Percentiles rank a stretch among this genome's conserved stretches.
These are phyloP conservation scores for Talaromyces sp. DNA, from an alignment of 2,329 filamentous ascomycete species.

Conservation along the genomic window DNA sequence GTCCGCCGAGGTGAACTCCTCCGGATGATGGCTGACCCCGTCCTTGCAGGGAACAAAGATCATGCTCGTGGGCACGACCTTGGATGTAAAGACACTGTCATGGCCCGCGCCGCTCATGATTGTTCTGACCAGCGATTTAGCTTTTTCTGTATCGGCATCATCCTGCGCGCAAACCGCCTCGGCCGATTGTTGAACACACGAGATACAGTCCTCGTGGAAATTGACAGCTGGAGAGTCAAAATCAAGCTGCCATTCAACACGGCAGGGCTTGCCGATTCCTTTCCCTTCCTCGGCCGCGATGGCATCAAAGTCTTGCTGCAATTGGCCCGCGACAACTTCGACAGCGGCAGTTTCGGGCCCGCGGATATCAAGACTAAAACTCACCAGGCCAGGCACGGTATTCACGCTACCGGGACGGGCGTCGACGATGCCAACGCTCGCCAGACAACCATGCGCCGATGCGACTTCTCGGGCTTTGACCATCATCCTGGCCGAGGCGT, in stretches of 20 bases:
- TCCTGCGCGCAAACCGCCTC: constrained; percentile 51
- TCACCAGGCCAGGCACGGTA: constrained; percentile 64
- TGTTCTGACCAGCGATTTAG: constrained; percentile 41
- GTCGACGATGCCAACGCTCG: constrained; percentile 65
- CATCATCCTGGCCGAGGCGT: constrained; percentile 64
- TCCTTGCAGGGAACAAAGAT: constrained; percentile 62
- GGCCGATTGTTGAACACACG: constrained; percentile 58
- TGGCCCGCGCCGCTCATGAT: constrained; percentile 64
- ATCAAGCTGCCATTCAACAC: constrained; percentile 56
- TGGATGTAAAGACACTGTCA: constrained; percentile 59
- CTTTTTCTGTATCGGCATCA: constrained; percentile 26
- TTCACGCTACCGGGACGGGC: constrained; percentile 61
- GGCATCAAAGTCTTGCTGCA: constrained; percentile 54
- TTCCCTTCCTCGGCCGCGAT: constrained; percentile 57
- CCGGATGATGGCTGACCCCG: constrained; percentile 60
- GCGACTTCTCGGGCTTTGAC: constrained; percentile 61
- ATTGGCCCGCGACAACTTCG: constrained; percentile 51
- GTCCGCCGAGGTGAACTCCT: constrained; percentile 56
- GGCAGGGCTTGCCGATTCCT: constrained; percentile 47
- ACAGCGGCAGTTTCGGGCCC: constrained; percentile 54
- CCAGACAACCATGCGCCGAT: constrained; percentile 50
- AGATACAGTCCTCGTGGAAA: constrained; percentile 65
- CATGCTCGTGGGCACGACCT: constrained; percentile 59
- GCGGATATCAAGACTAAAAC: constrained; percentile 63
- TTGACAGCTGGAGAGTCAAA: constrained; percentile 56